These are phyloP conservation scores for Sutorius eximius DNA, from an alignment of 1,284 basidiomycete genomes.

Conservation along the genomic window DNA sequence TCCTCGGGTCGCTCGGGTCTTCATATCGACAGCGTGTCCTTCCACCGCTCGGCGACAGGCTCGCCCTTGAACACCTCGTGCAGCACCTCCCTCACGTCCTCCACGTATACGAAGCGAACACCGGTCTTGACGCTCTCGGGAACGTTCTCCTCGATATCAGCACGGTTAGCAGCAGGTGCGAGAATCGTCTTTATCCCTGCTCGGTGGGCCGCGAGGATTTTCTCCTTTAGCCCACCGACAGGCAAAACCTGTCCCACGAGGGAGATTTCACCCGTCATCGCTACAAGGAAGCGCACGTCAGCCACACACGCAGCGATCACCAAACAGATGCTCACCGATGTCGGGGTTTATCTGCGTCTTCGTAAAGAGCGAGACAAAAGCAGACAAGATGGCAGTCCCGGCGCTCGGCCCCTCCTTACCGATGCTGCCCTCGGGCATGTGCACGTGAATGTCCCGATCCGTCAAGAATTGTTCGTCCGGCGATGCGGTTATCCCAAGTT, in stretches of 20 bases:
- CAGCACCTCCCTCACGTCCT: slow-evolving; percentile 85
- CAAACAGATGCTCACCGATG: slow-evolving; percentile 60
- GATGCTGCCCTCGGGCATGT: slow-evolving; percentile 96
- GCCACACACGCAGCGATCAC: background rate
- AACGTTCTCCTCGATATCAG: slow-evolving; percentile 95
- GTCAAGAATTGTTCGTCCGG: slow-evolving; percentile 77
- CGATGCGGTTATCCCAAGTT: slow-evolving; percentile 80
- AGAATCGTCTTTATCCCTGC: slow-evolving; percentile 91
- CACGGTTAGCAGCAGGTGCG: slow-evolving; percentile 83
- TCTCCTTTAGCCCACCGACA: slow-evolving; percentile 93
- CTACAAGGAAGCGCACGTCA: slow-evolving; percentile 39
- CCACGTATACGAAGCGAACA: slow-evolving; percentile 90
- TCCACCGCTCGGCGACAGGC: slow-evolving; percentile 63
- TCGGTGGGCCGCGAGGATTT: slow-evolving; percentile 91
- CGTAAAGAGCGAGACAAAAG: slow-evolving; percentile 89
- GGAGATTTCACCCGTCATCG: slow-evolving; percentile 95
- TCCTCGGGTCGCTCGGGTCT: background rate
- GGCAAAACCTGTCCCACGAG: slow-evolving; percentile 91
- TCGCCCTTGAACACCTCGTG: slow-evolving; percentile 79
- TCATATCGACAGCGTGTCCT: slow-evolving; percentile 48
- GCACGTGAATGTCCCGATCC: slow-evolving; percentile 86
- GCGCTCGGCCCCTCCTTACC: slow-evolving; percentile 98
- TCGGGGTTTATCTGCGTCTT: slow-evolving; percentile 81
- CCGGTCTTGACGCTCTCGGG: slow-evolving; percentile 92
- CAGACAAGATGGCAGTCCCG: slow-evolving; percentile 89